Conservation (phyloP, 176 grass and related monocot species). For the Carex littledalei region DNA sequence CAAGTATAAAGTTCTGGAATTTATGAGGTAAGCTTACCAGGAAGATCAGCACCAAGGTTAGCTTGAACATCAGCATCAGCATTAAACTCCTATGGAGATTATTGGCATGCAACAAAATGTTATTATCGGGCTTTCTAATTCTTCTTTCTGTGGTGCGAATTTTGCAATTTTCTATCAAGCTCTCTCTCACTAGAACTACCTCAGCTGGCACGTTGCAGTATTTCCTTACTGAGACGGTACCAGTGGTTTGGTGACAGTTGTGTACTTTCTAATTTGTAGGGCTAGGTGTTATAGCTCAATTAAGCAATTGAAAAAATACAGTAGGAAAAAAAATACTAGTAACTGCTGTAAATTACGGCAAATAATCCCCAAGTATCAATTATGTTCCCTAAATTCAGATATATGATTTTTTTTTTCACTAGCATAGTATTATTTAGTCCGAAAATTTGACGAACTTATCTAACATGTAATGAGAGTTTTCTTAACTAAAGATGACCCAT, state of each 20-base stretch:
- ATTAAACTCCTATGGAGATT: conserved; percentile 26
- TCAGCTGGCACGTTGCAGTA: not conserved
- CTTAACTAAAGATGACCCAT: not conserved
- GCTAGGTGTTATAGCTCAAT: not conserved
- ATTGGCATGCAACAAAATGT: not conserved
- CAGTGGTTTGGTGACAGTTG: not conserved
- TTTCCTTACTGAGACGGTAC: not conserved
- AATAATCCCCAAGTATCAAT: not conserved
- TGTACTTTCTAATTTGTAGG: not conserved
- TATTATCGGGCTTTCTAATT: not conserved
- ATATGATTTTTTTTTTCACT: not conserved
- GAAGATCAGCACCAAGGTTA: conserved; percentile 27
- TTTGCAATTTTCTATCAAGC: not conserved
- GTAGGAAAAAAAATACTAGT: not conserved
- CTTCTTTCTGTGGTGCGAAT: not conserved
- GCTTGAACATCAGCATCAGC: conserved; percentile 32
- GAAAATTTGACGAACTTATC: not conserved
- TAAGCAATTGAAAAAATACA: not conserved
- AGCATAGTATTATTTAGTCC: not conserved
- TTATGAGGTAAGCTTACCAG: conserved; percentile 12
- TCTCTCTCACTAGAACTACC: not conserved
- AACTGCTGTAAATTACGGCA: not conserved
- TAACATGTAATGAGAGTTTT: not conserved
- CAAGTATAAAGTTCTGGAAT: not conserved
- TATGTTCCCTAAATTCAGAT: not conserved